Base-by-base conservation (phyloP, 2,329 filamentous ascomycete species). In the Monosporascus sp. region DNA sequence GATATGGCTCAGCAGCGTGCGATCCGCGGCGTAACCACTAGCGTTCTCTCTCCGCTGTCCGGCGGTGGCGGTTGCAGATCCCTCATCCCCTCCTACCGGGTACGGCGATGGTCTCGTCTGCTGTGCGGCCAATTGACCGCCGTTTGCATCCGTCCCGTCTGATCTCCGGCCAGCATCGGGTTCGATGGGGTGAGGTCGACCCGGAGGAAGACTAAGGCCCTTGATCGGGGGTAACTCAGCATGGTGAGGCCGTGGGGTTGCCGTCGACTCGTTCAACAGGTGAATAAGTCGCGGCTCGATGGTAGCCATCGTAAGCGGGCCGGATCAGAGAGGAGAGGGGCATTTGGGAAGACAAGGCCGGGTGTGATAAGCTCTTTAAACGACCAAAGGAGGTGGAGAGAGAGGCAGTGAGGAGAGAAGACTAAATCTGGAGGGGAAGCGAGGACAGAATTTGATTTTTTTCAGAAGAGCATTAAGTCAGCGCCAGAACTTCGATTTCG, bases 251-350 rank as follows among this genome's bases (percentile, higher is more conserved):
- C 72, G 70, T 59, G 74, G 74, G 46, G 77, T 75, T 57, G 74
- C 73, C 42, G 73, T 74, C 48, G 74, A 75, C 62, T 82, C 78
- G 68, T 85, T 85, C 63, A 85, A 74, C 59, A 85, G 71, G 67
- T 85, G 81, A 65, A 85, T 86, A 60, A 86, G 74, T 65, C 82
- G 80, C 65, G 83, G 83, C 76, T 86, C 83, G 71, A 85, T 85
- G 65, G 81, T 85, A 60, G 81, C 80, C 80, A 83, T 83, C 70
- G 69, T 81, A 75, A 59, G 64, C 60, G 58, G 62, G 60, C 61
- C 64, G 64, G 56, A 58, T 58, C 56, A 56, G 60, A 58, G 57
- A 59, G 52, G 57, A 56, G 55, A 54, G 63, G 64, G 62, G 68
- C 73, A 77, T 76, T 70, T 67, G 70, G 64, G 61, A 54, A 54